A percentile compares a stretch with the other conserved stretches of the same genome.
Conservation (phyloP, 176 grass and related monocot species). For the Ampelocalamus luodianensis region DNA sequence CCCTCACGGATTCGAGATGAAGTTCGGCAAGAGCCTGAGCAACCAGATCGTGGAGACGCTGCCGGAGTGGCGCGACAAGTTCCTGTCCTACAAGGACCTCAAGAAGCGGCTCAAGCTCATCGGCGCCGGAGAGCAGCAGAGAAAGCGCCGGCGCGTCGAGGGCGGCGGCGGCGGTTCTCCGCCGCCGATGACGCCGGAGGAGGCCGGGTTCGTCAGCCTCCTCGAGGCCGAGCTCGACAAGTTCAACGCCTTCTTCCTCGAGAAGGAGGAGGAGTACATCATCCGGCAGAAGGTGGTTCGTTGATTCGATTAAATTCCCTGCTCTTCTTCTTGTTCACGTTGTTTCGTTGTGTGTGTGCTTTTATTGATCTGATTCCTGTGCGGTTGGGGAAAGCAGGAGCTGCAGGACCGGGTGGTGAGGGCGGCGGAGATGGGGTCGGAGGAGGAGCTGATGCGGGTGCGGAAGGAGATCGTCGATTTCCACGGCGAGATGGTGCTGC, state of each 20-base stretch:
- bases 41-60: slow-evolving; percentile 96
- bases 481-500: slow-evolving; percentile 89
- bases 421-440: slow-evolving; percentile 53
- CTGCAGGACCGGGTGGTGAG: slow-evolving; percentile 54
- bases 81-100: slow-evolving; percentile 96
- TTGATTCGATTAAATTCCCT: not conserved
- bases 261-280: slow-evolving; percentile 89
- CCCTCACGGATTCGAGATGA: slow-evolving; percentile 50
- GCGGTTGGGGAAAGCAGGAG: slow-evolving; percentile 48
- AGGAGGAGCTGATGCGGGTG: slow-evolving; percentile 68
- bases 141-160: slow-evolving; percentile 45
- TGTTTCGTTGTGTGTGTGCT: not conserved
- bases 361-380: not conserved
- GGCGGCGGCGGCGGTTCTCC: not conserved
- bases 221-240: slow-evolving; percentile 88
- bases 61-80: slow-evolving; percentile 98
- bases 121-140: slow-evolving; percentile 37
- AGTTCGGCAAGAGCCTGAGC: slow-evolving; percentile 96
- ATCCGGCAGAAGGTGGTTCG: slow-evolving; percentile 73
- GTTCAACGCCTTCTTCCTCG: slow-evolving; percentile 78
- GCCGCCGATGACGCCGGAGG: slow-evolving; percentile 42
- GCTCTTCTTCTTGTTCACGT: too few relatives aligned
- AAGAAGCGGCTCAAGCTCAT: slow-evolving; percentile 94
- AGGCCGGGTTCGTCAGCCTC: slow-evolving; percentile 59
- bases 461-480: slow-evolving; percentile 77